Evolutionary conservation across 2,329 filamentous ascomycete species (phyloP), one percentile per base, ranked within the genome.

Genomic region (Catunica adiposa): DNA sequence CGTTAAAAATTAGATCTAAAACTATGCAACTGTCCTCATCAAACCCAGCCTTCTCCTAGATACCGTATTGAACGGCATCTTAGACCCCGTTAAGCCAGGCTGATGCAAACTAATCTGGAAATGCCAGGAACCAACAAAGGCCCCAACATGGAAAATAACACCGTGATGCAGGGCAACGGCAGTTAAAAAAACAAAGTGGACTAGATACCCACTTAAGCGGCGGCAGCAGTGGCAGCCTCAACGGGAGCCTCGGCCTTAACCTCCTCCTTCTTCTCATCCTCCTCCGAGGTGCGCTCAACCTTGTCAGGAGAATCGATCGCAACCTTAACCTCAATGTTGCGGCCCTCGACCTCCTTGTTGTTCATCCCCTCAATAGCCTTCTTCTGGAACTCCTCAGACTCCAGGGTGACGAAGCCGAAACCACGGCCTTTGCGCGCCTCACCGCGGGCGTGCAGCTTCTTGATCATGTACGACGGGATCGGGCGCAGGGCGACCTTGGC

Each of bases 391-490:
- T 95, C 89, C 78, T 98, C 90, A 17, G 88, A 94, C 61, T 84
- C 85, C 60, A 98, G 83, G 59, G 89, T 97, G 61, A 98, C 92
- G 70, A 98, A 98, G 63, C 92, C 92, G 70, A 98, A 98, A 62
- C 92, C 92, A 76, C 92, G 92, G 60, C 92, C 92, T 84, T 98
- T 98, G 76, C 92, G 92, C 65, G 90, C 83, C 76, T 98, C 92
- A 68, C 89, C 89, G 69, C 92, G 90, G 66, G 90, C 89, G 75
- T 95, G 89, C 61, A 98, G 87, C 81, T 98, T 98, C 84, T 96
- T 96, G 74, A 98, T 92, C 92, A 98, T 98, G 78, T 97, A 98
- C 66, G 90, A 89, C 64, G 92, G 92, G 63, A 98, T 98, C 54
- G 92, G 92, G 65, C 92, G 90, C 64, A 98, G 87, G 62, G 92